Conservation (phyloP, 1,139 yeast genomes). For the Nakaseomyces kungkrabaensis region DNA sequence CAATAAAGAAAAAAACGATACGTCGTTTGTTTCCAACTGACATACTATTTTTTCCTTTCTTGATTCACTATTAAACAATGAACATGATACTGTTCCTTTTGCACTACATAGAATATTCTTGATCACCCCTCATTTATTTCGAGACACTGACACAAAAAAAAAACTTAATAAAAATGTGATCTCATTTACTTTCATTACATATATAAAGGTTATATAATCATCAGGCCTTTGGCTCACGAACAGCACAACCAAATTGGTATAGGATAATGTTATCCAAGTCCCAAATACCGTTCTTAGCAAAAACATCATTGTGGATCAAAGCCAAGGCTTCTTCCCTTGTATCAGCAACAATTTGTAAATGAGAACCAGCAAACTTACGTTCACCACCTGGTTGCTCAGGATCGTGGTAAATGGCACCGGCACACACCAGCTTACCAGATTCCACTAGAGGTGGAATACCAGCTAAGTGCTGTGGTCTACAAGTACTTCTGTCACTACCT, state of each 20-base stretch:
- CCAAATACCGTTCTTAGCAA: conserved; percentile 63
- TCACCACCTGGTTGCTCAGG: conserved; percentile 34
- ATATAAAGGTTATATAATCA: too few species aligned
- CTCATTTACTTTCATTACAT: too few species aligned
- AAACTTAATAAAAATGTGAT: too few species aligned
- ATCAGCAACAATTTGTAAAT: conserved; percentile 53
- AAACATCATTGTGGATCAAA: conserved; percentile 53
- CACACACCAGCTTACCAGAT: conserved; percentile 49
- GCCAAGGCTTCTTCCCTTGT: conserved; percentile 54
- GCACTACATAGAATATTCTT: too few species aligned
- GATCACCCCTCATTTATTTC: too few species aligned
- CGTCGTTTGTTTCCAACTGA: background rate
- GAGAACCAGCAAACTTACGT: conserved; percentile 61
- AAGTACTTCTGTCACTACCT: conserved; percentile 45
- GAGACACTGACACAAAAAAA: background rate
- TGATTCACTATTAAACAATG: background rate
- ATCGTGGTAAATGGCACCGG: conserved; percentile 51
- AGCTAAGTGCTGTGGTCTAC: conserved; percentile 51
- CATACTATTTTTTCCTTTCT: background rate
- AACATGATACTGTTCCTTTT: background rate
- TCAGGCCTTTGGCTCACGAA: conserved; percentile 31
- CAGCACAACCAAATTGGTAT: conserved; percentile 45
- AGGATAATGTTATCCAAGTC: conserved; percentile 55
- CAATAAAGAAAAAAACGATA: background rate
- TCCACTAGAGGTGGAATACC: conserved; percentile 43